Conservation (phyloP, 2,329 filamentous ascomycete genomes). For the Elsinoe batatas region DNA sequence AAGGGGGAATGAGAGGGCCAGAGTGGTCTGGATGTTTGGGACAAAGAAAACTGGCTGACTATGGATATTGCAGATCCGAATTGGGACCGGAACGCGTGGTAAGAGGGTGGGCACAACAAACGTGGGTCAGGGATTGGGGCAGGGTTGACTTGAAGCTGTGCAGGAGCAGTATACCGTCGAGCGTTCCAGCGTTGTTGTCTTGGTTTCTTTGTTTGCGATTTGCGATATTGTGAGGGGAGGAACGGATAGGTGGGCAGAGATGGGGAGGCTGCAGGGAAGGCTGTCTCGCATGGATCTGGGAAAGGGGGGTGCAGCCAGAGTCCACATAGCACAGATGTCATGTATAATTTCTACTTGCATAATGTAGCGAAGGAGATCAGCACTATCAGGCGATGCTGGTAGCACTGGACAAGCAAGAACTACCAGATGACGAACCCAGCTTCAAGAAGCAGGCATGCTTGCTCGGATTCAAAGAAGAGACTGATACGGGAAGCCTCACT, state of each 20-base stretch:
- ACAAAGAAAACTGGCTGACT: constrained; percentile 15
- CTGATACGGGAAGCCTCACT: too few species aligned
- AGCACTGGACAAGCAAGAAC: neutral
- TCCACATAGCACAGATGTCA: neutral
- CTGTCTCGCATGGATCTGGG: too few species aligned
- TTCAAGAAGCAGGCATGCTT: too few species aligned
- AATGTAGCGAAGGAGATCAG: too few species aligned
- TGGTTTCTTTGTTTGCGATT: constrained; percentile 5
- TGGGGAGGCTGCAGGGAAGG: neutral
- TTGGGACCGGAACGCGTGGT: constrained; percentile 90
- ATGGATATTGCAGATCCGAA: constrained; percentile 53
- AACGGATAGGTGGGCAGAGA: neutral
- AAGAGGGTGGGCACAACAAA: constrained; percentile 15
- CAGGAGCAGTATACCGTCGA: constrained; percentile 3
- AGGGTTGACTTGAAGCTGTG: neutral
- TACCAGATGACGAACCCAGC: too few species aligned
- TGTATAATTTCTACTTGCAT: constrained; percentile 10
- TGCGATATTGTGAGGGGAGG: neutral
- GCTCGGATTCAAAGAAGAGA: too few species aligned
- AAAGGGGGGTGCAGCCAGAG: neutral
- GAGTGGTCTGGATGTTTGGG: neutral
- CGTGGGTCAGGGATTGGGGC: neutral
- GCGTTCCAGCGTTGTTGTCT: constrained; percentile 15
- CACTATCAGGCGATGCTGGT: neutral
- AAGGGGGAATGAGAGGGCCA: neutral